Base-by-base conservation (phyloP, 768 basidiomycete genomes). In the Suillus variegatus region DNA sequence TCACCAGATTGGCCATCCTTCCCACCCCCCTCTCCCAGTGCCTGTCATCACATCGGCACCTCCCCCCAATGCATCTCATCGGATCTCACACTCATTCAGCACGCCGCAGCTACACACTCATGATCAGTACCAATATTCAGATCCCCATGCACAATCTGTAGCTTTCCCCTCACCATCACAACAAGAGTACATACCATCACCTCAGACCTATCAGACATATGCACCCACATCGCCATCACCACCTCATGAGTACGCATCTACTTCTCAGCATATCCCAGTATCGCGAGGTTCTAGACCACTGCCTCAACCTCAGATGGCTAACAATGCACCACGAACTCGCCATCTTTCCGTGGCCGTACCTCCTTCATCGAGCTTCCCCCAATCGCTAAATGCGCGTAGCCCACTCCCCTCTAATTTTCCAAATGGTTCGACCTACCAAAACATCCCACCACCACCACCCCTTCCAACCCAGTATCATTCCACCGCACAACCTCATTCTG, bases 381-480 rank as follows among this genome's bases (percentile, higher is more conserved):
- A 73, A 14, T 76, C 74, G 2, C 32, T 67, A n/a, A 54, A 54
- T 65, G 62, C 46, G 18, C 64, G 60, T 41, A 62, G 52, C 38
- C 65, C 65, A 32, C 46, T 44, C 13, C 67, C 52, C 32, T 43
- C 67, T 9, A 32, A 68, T 44, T 66, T 73, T 35, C 65, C 64
- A 25, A 70, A 62, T 46, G 64, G 64, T 32, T 69, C 65, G 55
- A 68, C 73, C 18, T 69, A 69, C 57, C 61, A 74, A 36, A 64
- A 54, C 22, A 63, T 62, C 2, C 69, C 61, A 36, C 68, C 62
- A 38, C 67, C 70, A 3, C 55, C 70, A 38, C 66, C 61, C 8
- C 43, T 75, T 57, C 67, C 72, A 36, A 74, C 82, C 9, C 79
- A 81, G 46, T 81, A 80, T 66, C 74, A 68, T 12, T 69, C 76